These are phyloP conservation scores for Pythium diclinum DNA, from an alignment of 352 stramenopile genomes.

Conservation along the genomic window DNA sequence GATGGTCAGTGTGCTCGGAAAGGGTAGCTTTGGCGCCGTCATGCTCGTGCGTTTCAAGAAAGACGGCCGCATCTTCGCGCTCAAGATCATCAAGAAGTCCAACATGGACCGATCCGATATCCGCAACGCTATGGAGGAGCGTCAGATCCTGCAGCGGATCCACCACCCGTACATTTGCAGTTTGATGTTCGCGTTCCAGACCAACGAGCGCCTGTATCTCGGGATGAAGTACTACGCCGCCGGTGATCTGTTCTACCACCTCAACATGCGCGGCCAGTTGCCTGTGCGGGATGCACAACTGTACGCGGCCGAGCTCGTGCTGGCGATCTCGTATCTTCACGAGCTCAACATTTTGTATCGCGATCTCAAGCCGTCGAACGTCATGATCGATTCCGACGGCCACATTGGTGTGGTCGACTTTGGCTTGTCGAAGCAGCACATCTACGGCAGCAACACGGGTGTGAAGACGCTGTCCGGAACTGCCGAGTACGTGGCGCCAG, in stretches of 20 bases:
- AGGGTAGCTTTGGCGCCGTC: slow-evolving; percentile 84
- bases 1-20: slow-evolving; percentile 86
- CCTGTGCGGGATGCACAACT: slow-evolving; percentile 61
- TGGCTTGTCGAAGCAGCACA: slow-evolving; percentile 86
- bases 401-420: slow-evolving; percentile 90
- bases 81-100: slow-evolving; percentile 90
- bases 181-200: slow-evolving; percentile 87
- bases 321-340: slow-evolving; percentile 88
- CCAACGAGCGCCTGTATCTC: slow-evolving; percentile 85
- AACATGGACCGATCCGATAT: slow-evolving; percentile 86
- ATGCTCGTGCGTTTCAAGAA: slow-evolving; percentile 90
- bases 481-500: slow-evolving; percentile 83
- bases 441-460: slow-evolving; percentile 80
- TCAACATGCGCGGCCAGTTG: slow-evolving; percentile 79
- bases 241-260: slow-evolving; percentile 85
- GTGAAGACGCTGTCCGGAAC: slow-evolving; percentile 86
- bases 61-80: slow-evolving; percentile 81
- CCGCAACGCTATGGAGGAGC: slow-evolving; percentile 86
- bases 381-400: slow-evolving; percentile 88
- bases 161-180: slow-evolving; percentile 88
- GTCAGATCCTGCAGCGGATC: slow-evolving; percentile 86
- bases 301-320: slow-evolving; percentile 81
- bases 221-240: slow-evolving; percentile 90
- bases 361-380: slow-evolving; percentile 86
- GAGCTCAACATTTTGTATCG: slow-evolving; percentile 89